Percentiles rank a stretch among this genome's conserved stretches.
Evolutionary conservation across 768 basidiomycete species (phyloP).

Genomic region (Imleria badia): DNA sequence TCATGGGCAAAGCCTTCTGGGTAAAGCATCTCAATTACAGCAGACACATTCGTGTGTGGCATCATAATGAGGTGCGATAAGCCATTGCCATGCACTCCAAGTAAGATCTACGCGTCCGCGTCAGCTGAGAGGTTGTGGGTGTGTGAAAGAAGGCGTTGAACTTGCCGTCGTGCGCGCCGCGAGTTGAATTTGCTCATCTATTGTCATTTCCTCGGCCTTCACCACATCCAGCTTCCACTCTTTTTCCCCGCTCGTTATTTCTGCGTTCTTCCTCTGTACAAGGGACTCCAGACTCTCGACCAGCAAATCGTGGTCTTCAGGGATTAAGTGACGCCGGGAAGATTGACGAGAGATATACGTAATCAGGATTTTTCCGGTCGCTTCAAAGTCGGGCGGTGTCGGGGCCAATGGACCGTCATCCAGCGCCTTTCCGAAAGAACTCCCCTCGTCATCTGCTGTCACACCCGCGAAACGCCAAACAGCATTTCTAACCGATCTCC

Average conservation of each 20-base stretch:
- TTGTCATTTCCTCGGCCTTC: slow-evolving; percentile 61
- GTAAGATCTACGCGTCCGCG: slow-evolving; percentile 48
- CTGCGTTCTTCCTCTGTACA: slow-evolving; percentile 37
- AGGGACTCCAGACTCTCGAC: slow-evolving; percentile 54
- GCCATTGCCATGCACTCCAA: slow-evolving; percentile 80
- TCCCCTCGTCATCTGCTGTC: slow-evolving; percentile 33
- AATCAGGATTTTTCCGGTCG: slow-evolving; percentile 56
- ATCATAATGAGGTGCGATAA: slow-evolving; percentile 85
- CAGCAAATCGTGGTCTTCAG: slow-evolving; percentile 54
- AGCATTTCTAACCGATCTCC: slow-evolving; percentile 68
- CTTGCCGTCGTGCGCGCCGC: slow-evolving; percentile 70
- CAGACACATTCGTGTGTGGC: slow-evolving; percentile 69
- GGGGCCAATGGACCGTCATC: neutral
- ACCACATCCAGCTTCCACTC: slow-evolving; percentile 63
- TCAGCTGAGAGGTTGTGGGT: neutral
- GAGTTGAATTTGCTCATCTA: slow-evolving; percentile 72
- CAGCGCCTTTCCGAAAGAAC: slow-evolving; percentile 11
- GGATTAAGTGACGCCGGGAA: slow-evolving; percentile 48
- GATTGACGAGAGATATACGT: slow-evolving; percentile 73
- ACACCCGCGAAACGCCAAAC: slow-evolving; percentile 70
- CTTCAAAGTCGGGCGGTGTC: slow-evolving; percentile 27
- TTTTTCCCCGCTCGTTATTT: slow-evolving; percentile 17
- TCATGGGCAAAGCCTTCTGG: slow-evolving; percentile 82
- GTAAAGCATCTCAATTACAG: slow-evolving; percentile 85
- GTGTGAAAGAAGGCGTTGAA: neutral